Evolutionary conservation across 805 yeast genomes (phyloP), one percentile per base, ranked within the genome.

Genomic region (Sugiyamaella americana): DNA sequence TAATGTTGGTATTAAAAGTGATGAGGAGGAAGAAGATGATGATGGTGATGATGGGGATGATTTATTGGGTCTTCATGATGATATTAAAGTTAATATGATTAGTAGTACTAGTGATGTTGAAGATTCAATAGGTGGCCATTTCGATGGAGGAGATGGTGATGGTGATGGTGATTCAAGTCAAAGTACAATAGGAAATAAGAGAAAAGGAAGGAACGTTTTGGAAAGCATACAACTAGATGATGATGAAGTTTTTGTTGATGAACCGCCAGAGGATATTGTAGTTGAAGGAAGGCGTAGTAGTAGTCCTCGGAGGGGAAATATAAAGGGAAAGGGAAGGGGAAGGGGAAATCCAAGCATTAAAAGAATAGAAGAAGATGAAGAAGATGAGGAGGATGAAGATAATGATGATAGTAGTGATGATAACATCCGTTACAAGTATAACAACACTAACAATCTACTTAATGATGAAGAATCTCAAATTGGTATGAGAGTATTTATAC

Each of bases 251-350:
- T 21, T 13, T 17, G n/a, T 17, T 18, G 57, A 52, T 13, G 59
- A 54, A 32, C 66, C 66, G 6, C 66, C 66, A 1, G 53, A 47
- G 8, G 67, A 63, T 26, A 37, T 63, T 26, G 58, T 61, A 1
- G 50, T 61, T 13, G 64, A 48, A 48, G 18, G 40, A 11, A 24
- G 16, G 17, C 23, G 16, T 8, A 16, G n/a, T 29, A 37, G 4
- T 22, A 17, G 17, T 21, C 17, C 41, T 20, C 13, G 16, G 44
- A 21, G 8, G 44, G 10, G 11, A 10, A 10, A 11, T 11, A 17
- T n/a, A 37, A 11, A 11, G 40, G 13, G 11, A 29, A 11, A 11
- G 34, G 37, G 17, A 16, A 35, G 37, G 6, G 18, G 5, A 35
- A 21, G 5, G n/a, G 18, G 20, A 18, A 17, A 35, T 6, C 37